Evolutionary conservation across 768 basidiomycete species (phyloP).

Genomic region (Saitozyma sp.): DNA sequence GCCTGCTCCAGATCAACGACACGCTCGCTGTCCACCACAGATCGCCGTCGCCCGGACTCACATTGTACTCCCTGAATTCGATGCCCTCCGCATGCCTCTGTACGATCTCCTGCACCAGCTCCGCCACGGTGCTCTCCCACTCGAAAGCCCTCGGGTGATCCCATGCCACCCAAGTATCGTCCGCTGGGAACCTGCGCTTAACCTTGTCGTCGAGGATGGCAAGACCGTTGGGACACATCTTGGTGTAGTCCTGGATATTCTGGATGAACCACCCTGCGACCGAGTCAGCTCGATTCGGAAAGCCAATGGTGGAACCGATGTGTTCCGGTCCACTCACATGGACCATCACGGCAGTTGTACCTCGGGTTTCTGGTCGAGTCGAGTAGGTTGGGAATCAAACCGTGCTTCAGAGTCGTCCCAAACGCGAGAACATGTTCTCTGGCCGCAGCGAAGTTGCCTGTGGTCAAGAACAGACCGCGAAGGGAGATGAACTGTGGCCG

Average conservation of each 20-base stretch:
- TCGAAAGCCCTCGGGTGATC: constrained; percentile 80
- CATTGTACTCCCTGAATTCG: constrained; percentile 87
- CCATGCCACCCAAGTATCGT: constrained; percentile 93
- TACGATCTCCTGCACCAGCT: constrained; percentile 92
- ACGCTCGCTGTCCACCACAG: background rate
- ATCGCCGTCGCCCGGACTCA: constrained; percentile 14
- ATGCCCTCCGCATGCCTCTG: constrained; percentile 93
- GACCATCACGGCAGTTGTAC: constrained; percentile 94
- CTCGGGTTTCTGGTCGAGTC: constrained; percentile 84
- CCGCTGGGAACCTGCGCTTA: constrained; percentile 89
- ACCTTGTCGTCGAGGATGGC: constrained; percentile 76
- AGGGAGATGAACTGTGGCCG: constrained; percentile 72
- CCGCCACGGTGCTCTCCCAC: constrained; percentile 79
- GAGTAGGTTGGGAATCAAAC: constrained; percentile 90
- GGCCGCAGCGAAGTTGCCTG: constrained; percentile 69
- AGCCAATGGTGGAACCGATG: background rate
- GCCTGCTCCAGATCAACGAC: constrained; percentile 55
- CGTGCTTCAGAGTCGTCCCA: constrained; percentile 89
- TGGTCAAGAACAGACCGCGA: constrained; percentile 88
- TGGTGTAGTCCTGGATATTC: constrained; percentile 92
- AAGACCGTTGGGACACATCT: constrained; percentile 78
- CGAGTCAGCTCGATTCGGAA: constrained; percentile 2
- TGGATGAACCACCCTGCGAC: constrained; percentile 84
- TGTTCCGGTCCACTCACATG: constrained; percentile 58
- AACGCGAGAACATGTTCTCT: constrained; percentile 88